phyloP scores from a whole-genome alignment of 208 protist genomes.

The Leishmania major region DNA sequence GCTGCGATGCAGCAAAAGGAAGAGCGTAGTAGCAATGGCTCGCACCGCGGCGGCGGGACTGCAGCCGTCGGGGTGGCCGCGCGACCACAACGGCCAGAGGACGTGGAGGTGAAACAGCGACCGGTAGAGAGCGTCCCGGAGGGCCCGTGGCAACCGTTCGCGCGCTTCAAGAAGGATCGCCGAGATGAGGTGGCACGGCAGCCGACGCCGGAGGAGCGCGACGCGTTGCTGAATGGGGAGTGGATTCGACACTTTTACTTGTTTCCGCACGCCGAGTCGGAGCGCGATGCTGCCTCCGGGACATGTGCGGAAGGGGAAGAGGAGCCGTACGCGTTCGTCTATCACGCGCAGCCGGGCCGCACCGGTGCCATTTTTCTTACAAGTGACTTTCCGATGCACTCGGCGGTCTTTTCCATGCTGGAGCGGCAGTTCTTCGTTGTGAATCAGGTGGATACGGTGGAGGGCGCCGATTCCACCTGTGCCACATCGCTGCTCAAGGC shows the following conservation, averaged over 20 bases:
- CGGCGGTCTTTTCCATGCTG: constrained; percentile 77
- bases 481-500: constrained; percentile 59
- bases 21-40: background rate
- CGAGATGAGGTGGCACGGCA: constrained; percentile 28
- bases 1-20: constrained; percentile 45
- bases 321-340: constrained; percentile 74
- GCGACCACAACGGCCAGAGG: constrained; percentile 16
- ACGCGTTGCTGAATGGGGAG: constrained; percentile 69
- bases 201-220: constrained; percentile 84
- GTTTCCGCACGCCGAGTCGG: constrained; percentile 38
- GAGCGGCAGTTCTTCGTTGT: constrained; percentile 86
- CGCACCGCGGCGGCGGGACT: background rate
- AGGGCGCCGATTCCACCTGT: constrained; percentile 51
- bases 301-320: constrained; percentile 8
- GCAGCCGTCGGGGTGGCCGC: background rate
- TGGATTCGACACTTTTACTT: constrained; percentile 90
- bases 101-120: constrained; percentile 25
- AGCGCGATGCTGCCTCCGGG: background rate
- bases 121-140: constrained; percentile 50
- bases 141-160: constrained; percentile 82
- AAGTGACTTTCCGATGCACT: constrained; percentile 77
- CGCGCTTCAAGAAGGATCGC: constrained; percentile 49
- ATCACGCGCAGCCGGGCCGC: constrained; percentile 84
- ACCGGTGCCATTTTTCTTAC: constrained; percentile 83
- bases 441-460: constrained; percentile 57